phyloP scores from a whole-genome alignment of 1,284 basidiomycete genomes.

The Sparassis latifolia region DNA sequence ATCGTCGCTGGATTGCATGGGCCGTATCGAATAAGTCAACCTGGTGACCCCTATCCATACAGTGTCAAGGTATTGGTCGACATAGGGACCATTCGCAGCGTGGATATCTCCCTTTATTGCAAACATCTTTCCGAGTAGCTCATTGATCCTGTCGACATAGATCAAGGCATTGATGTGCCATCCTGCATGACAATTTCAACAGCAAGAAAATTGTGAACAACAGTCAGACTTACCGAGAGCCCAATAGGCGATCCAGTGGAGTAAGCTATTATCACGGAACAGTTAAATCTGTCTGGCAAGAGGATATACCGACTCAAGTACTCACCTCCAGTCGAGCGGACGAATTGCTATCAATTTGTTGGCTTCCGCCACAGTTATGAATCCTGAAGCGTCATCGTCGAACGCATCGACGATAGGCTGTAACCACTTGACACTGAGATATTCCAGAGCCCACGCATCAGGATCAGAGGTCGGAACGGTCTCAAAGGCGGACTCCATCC shows the following conservation, averaged over 20 bases:
- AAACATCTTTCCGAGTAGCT: constrained; percentile 17
- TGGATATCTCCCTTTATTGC: constrained; percentile 10
- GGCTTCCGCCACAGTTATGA: constrained; percentile 39
- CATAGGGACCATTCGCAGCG: constrained; percentile 15
- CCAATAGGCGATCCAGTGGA: constrained; percentile 24
- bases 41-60: constrained; percentile 15
- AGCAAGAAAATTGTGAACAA: background rate
- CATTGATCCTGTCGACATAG: constrained; percentile 14
- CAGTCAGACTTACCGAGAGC: constrained; percentile 13
- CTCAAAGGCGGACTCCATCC: constrained; percentile 9
- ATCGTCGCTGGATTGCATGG: constrained; percentile 8
- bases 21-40: constrained; percentile 11
- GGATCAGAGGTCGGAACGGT: constrained; percentile 5
- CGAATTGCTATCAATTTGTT: constrained; percentile 32
- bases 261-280: constrained; percentile 8
- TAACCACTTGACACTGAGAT: constrained; percentile 35
- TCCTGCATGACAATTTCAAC: constrained; percentile 4
- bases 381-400: constrained; percentile 44
- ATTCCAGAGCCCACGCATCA: constrained; percentile 37
- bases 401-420: constrained; percentile 42
- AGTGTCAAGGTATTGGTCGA: constrained; percentile 17
- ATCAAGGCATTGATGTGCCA: constrained; percentile 18
- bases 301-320: background rate
- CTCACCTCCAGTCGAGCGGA: constrained; percentile 20
- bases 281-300: background rate